Percentiles rank a stretch among this genome's conserved stretches.
Conservation (phyloP, 257 asterid species). For the Penstemon eatonii region DNA sequence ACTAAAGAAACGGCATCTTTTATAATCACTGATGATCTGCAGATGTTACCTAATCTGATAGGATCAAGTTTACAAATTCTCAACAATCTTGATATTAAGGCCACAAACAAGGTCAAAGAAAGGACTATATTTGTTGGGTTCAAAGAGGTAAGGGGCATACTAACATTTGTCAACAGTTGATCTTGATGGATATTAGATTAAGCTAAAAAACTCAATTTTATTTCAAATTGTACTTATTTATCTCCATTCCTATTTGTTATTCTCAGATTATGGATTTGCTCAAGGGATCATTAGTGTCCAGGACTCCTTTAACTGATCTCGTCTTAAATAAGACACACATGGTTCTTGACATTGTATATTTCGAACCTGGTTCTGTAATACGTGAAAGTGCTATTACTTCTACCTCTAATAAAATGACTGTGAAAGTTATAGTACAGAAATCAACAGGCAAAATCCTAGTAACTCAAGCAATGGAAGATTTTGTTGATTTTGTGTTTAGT, state of each 20-base stretch:
- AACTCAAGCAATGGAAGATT: constrained; percentile 10
- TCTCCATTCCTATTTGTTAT: background rate
- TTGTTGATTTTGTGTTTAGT: constrained; percentile 18
- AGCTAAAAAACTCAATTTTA: no score
- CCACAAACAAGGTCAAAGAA: background rate
- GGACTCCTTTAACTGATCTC: constrained; percentile 25
- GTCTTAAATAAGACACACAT: background rate
- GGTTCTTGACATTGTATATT: background rate
- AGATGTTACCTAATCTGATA: background rate
- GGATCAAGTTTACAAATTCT: background rate
- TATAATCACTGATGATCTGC: constrained; percentile 13
- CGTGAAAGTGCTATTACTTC: background rate
- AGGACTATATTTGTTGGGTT: constrained; percentile 1
- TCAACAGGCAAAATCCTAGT: constrained; percentile 16
- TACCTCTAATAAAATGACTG: background rate
- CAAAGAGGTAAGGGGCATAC: constrained; percentile 17
- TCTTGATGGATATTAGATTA: background rate
- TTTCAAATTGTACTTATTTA: no score
- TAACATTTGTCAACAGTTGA: background rate
- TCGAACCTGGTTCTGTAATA: background rate
- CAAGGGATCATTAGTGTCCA: background rate
- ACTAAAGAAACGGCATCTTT: background rate
- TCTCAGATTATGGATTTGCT: background rate
- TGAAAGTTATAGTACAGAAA: constrained; percentile 16
- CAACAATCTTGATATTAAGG: background rate